phyloP scores from a whole-genome alignment of 352 stramenopile genomes.

The Elongisporangium prolatum region DNA sequence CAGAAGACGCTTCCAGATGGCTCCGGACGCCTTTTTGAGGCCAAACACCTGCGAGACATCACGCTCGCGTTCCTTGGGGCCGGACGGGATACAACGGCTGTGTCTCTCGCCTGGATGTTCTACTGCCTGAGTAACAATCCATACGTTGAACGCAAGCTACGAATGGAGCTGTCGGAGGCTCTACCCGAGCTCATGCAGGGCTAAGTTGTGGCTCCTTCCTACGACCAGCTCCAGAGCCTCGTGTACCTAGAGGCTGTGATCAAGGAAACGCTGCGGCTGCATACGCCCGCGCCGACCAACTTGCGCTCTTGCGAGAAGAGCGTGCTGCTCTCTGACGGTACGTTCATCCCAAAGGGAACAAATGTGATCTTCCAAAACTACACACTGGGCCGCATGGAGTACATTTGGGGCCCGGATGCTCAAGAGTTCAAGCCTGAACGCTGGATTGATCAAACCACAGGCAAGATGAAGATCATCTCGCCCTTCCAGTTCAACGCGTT shows the following conservation, averaged over 20 bases:
- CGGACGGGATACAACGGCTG: constrained; percentile 57
- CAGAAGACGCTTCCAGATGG: background rate
- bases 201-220: no score
- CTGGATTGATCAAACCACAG: constrained; percentile 24
- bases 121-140: constrained; percentile 55
- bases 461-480: constrained; percentile 8
- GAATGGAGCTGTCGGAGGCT: constrained; percentile 33
- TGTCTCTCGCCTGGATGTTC: constrained; percentile 59
- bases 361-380: constrained; percentile 34
- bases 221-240: constrained; percentile 36
- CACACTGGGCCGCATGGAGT: constrained; percentile 36
- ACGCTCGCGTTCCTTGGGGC: constrained; percentile 65
- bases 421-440: constrained; percentile 47
- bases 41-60: constrained; percentile 60
- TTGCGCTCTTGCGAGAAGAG: constrained; percentile 14
- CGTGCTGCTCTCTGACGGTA: constrained; percentile 28
- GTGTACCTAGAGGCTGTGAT: constrained; percentile 62
- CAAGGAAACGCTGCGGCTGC: constrained; percentile 63
- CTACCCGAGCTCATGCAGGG: constrained; percentile 24
- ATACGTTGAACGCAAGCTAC: constrained; percentile 31
- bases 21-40: constrained; percentile 18
- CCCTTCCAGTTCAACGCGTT: constrained; percentile 39
- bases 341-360: constrained; percentile 13
- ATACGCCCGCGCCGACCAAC: constrained; percentile 46
- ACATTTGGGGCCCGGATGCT: constrained; percentile 47